Percentiles rank a stretch among this genome's conserved stretches.
Evolutionary conservation across 2,329 filamentous ascomycete genomes (phyloP).

Genomic region (Trichoderma harzianum): DNA sequence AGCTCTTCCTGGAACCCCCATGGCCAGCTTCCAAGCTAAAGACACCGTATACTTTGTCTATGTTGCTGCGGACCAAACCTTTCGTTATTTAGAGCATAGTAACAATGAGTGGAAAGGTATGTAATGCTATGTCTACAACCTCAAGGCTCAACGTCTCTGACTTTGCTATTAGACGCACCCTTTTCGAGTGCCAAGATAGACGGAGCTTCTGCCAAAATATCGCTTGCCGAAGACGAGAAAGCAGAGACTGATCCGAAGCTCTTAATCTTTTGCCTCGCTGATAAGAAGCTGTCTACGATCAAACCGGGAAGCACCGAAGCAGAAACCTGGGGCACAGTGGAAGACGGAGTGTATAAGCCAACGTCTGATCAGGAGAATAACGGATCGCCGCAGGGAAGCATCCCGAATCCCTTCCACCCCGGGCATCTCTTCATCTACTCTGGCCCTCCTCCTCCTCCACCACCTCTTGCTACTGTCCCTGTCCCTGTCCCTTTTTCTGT

Average conservation of each 20-base stretch:
- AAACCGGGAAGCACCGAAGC: neutral
- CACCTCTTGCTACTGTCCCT: neutral
- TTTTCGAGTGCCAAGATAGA: neutral
- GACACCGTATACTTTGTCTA: neutral
- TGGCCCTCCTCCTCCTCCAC: neutral
- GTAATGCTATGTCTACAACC: too few species aligned
- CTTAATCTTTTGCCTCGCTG: neutral
- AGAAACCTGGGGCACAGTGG: neutral
- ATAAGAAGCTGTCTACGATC: neutral
- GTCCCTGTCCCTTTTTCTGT: neutral
- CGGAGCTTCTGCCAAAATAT: neutral
- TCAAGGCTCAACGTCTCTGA: neutral
- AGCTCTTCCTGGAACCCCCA: neutral
- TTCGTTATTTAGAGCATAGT: neutral
- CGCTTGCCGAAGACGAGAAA: neutral
- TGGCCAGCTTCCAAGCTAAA: neutral
- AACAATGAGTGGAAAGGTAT: conserved; percentile 6
- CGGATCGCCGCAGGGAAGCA: neutral
- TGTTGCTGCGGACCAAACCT: neutral
- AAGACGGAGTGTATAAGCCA: neutral
- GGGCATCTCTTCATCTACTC: neutral
- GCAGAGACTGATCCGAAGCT: neutral
- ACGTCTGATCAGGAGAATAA: neutral
- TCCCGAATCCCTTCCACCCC: neutral
- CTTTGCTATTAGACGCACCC: neutral